Percentiles rank a stretch among this genome's conserved stretches.
phyloP scores from a whole-genome alignment of 768 basidiomycete genomes.

The Imleria badia region DNA sequence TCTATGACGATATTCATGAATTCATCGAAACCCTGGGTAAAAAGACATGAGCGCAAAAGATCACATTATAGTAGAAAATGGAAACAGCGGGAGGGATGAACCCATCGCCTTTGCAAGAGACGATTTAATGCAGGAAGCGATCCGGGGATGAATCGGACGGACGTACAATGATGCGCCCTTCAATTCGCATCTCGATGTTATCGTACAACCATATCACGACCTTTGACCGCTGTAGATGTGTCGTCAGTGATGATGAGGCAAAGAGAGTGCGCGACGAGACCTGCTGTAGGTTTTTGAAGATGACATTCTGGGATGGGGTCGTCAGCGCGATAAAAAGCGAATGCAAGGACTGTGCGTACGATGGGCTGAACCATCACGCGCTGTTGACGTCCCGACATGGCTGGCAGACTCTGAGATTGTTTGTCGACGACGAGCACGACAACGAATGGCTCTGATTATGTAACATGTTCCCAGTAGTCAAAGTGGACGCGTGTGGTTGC shows the following conservation, averaged over 20 bases:
- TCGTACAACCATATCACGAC: slow-evolving; percentile 96
- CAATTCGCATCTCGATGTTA: slow-evolving; percentile 94
- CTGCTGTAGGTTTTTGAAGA: slow-evolving; percentile 96
- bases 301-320: slow-evolving; percentile 69
- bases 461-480: slow-evolving; percentile 22
- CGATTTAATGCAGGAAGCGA: slow-evolving; percentile 41
- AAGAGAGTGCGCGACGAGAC: slow-evolving; percentile 34
- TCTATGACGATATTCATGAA: slow-evolving; percentile 99
- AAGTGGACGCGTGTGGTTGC: slow-evolving; percentile 20
- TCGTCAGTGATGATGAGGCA: slow-evolving; percentile 12
- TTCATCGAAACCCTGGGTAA: slow-evolving; percentile 89
- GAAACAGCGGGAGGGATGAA: slow-evolving; percentile 9
- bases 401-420: slow-evolving; percentile 28
- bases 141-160: slow-evolving; percentile 20
- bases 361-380: slow-evolving; percentile 99
- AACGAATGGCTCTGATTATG: slow-evolving; percentile 14
- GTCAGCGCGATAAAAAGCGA: slow-evolving; percentile 2
- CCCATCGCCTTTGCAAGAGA: slow-evolving; percentile 38
- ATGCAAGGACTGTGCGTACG: slow-evolving; percentile 50
- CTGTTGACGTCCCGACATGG: slow-evolving; percentile 90
- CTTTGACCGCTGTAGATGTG: slow-evolving; percentile 62
- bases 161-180: slow-evolving; percentile 93
- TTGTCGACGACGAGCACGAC: slow-evolving; percentile 8
- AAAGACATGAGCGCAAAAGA: slow-evolving; percentile 23
- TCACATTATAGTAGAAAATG: neutral